Evolutionary conservation across 306 rosid species (phyloP).

Genomic region (Casuarina glauca): DNA sequence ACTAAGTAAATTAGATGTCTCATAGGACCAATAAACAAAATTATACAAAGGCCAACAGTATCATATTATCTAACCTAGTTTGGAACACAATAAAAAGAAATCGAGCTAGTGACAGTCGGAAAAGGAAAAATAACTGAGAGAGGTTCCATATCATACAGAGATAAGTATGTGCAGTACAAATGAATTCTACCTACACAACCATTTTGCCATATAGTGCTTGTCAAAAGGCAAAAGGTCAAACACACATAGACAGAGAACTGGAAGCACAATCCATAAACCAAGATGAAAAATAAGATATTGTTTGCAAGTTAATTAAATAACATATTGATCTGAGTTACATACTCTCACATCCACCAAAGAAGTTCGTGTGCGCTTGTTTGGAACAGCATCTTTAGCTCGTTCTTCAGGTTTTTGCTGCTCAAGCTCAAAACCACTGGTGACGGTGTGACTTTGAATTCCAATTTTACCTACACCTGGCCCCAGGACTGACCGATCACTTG

Average conservation of each 20-base stretch:
- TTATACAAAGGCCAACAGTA: neutral
- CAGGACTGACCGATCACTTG: slow-evolving; percentile 67
- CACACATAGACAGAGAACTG: slow-evolving; percentile 18
- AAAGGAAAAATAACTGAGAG: slow-evolving; percentile 24
- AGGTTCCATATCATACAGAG: slow-evolving; percentile 18
- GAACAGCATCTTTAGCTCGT: slow-evolving; percentile 61
- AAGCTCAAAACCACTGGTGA: slow-evolving; percentile 68
- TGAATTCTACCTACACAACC: slow-evolving; percentile 5
- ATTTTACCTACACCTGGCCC: slow-evolving; percentile 72
- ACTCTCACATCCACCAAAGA: slow-evolving; percentile 89
- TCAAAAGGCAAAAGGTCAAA: slow-evolving; percentile 22
- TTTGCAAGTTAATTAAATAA: neutral
- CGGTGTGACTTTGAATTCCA: slow-evolving; percentile 74
- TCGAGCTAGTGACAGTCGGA: slow-evolving; percentile 26
- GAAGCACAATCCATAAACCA: slow-evolving; percentile 16
- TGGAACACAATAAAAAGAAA: neutral
- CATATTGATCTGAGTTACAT: slow-evolving; percentile 22
- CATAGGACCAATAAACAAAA: neutral
- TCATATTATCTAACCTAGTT: slow-evolving; percentile 1
- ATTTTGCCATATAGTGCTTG: neutral
- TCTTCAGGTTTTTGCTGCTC: slow-evolving; percentile 94
- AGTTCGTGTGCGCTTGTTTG: slow-evolving; percentile 95
- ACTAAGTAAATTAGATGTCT: neutral
- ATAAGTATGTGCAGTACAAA: slow-evolving; percentile 28
- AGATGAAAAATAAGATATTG: neutral